These are phyloP conservation scores for Decorospora gaudefroyi DNA, from an alignment of 2,329 filamentous ascomycete species.

Conservation along the genomic window DNA sequence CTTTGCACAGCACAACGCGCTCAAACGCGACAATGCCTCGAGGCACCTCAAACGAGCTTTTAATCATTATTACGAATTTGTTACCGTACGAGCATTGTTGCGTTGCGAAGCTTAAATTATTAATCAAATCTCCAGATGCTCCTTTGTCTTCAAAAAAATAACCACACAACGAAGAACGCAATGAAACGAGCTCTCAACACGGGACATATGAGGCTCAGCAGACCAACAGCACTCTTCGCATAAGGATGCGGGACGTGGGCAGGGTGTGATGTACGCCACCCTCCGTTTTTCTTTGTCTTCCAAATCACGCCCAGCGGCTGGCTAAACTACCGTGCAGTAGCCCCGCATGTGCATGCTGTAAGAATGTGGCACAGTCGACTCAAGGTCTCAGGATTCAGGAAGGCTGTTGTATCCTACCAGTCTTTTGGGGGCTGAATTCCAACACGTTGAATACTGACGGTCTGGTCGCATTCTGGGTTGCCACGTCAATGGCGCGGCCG, in stretches of 20 bases:
- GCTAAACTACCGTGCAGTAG: slow-evolving; percentile 6
- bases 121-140: slow-evolving; percentile 2
- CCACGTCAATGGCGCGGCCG: too few relatives aligned
- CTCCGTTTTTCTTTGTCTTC: slow-evolving; percentile 5
- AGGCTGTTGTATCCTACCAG: background rate
- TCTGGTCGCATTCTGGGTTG: slow-evolving; percentile 4
- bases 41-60: too few relatives aligned
- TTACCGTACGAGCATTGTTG: background rate
- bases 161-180: too few relatives aligned
- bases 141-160: background rate
- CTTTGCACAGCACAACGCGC: background rate
- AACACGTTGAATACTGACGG: too few relatives aligned
- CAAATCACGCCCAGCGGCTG: slow-evolving; percentile 6
- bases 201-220: slow-evolving; percentile 1
- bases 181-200: too few relatives aligned
- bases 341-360: slow-evolving; percentile 4
- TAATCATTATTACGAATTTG: too few relatives aligned
- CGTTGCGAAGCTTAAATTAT: background rate
- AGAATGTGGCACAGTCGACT: slow-evolving; percentile 7
- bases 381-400: too few relatives aligned
- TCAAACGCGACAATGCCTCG: too few relatives aligned
- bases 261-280: background rate
- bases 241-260: background rate
- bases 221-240: too few relatives aligned
- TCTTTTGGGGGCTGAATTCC: slow-evolving; percentile 1